Base-by-base conservation (phyloP, 805 yeast species). In the Ogataea ganodermae region DNA sequence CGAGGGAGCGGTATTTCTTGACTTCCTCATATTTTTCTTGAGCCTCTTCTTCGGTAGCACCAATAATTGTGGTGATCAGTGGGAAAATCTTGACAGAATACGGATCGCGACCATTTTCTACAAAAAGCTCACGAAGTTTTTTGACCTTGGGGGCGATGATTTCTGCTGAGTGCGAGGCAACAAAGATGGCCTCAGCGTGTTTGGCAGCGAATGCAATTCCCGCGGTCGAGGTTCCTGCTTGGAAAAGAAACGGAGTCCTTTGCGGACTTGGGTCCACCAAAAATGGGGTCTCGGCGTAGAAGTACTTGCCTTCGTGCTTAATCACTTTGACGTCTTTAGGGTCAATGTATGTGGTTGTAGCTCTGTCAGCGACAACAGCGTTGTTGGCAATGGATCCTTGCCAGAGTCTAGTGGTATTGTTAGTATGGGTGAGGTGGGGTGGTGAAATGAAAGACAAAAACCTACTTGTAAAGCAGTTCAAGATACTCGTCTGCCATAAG, bases 151-250 rank as follows among this genome's bases (percentile, higher is more conserved):
- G 49, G 13, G 44, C 44, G 26, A 41, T 46, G 16, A 46, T 26
- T 14, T 62, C 65, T 7, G 67, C 62, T 9, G 59, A 51, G 32
- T 57, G 57, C 7, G 56, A 51, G 13, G 60, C 55, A 13, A 62
- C 53, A 45, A 62, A 63, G 6, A 60, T 57, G 10, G 53, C 61
- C 39, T 63, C 68, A 5, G 68, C 68, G 49, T 62, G 60, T 43
- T 56, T 57, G 27, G 68, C 67, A 28, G 67, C 68, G 52, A 55
- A 63, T 6, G 63, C 60, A 24, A 56, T 55, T n/a, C 68, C 68
- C 8, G 52, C 51, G 13, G 53, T 47, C 18, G 67, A 62, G 21
- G 67, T 52, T 17, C 68, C 68, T 7, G 68, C 68, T 45, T 63
- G 68, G 24, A 62, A 52, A 35, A 63, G 51, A 17, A 63, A 62